A percentile compares a stretch with the other conserved stretches of the same genome.
phyloP scores from a whole-genome alignment of 2,329 filamentous ascomycete species.

The Tolypocladium nubicola region DNA sequence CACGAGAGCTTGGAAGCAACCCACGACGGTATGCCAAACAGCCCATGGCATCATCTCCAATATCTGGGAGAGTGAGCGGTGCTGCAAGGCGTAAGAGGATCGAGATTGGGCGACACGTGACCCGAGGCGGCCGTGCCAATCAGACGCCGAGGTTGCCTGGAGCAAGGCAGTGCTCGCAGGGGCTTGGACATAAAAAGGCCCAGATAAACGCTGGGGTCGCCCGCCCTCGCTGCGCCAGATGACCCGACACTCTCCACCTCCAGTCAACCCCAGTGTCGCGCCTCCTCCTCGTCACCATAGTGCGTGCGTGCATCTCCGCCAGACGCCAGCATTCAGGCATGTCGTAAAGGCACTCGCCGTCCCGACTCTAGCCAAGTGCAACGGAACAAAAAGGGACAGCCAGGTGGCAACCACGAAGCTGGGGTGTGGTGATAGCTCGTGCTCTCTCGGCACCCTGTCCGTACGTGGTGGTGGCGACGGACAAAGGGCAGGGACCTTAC shows the following conservation, averaged over 20 bases:
- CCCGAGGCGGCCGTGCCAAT: background rate
- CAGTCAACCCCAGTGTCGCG: background rate
- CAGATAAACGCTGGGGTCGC: conserved; percentile 1
- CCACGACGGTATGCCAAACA: background rate
- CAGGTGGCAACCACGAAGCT: background rate
- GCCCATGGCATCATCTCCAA: background rate
- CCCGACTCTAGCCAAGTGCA: background rate
- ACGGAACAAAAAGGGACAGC: background rate
- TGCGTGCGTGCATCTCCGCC: background rate
- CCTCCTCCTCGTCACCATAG: background rate
- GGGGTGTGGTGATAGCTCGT: background rate
- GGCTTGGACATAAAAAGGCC: background rate
- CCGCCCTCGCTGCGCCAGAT: background rate
- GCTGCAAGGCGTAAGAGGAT: background rate
- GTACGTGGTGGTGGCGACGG: background rate
- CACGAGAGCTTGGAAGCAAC: background rate
- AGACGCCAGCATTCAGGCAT: background rate
- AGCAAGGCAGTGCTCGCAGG: background rate
- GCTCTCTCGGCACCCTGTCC: background rate
- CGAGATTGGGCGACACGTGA: background rate
- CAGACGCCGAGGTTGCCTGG: background rate
- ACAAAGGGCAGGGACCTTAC: conserved; percentile 34
- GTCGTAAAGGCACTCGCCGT: background rate
- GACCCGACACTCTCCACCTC: background rate
- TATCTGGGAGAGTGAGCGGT: background rate